Base-by-base conservation (phyloP, 495 filamentous ascomycete species). In the Penicillium antarcticum region DNA sequence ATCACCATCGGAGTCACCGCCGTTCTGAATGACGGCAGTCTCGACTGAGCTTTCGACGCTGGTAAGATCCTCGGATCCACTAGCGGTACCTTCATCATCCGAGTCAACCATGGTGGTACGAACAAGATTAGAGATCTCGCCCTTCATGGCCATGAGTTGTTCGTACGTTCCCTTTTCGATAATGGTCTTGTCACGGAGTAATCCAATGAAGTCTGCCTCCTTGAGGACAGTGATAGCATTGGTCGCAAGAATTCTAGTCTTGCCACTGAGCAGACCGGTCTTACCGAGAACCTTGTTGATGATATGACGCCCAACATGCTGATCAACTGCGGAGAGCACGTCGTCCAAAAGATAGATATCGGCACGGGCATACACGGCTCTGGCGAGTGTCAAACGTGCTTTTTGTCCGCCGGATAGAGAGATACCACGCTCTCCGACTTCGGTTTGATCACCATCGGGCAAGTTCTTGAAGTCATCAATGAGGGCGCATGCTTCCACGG, bases 321-420 rank as follows among this genome's bases (percentile, higher is more conserved):
- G 94, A 69, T 99, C 95, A 14, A 99, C 95, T 2, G 95, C 94
- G 19, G 92, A 97, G 16, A 99, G 76, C 51, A 88, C 85, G 66
- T 99, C 95, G 60, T 99, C 95, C 5, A 99, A 75, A 11, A 99
- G 73, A 57, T 97, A 99, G 50, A 99, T 82, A 70, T 99, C 95
- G n/a, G 94, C 89, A 55, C 95, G 82, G 48, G 95, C 92, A 65
- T 99, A 99, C 2, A 99, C 95, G 41, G 95, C 95, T 63, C 95
- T 80, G 12, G 95, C 95, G 45, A 99, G 77, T n/a, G 91, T 94
- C 58, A 99, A 76, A 13, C 95, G 85, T 48, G 95, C 94, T 71
- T 95, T 97, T 68, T 99, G 95, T 33, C 95, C 95, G 51, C 95
- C 95, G 42, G 92, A 97, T 32, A 99, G 79, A 5, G 94, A 97